Conservation (phyloP, 306 rosid species). For the Medicago ruthenica region DNA sequence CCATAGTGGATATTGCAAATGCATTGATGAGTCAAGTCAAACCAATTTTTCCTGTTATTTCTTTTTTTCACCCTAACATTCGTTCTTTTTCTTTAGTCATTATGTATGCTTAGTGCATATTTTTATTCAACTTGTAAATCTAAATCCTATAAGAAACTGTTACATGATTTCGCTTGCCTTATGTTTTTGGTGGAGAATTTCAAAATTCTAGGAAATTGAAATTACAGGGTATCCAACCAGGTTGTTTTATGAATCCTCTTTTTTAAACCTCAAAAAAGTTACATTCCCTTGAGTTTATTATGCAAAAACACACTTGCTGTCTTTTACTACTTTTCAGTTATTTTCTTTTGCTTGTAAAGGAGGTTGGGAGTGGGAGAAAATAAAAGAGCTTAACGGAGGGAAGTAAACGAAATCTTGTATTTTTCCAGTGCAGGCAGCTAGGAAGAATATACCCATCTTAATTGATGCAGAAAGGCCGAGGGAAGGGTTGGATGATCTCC, state of each 20-base stretch:
- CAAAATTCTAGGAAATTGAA: too few species aligned
- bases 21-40: too few species aligned
- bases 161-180: too few species aligned
- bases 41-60: too few species aligned
- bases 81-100: too few species aligned
- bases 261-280: not conserved
- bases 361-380: slow-evolving; percentile 24
- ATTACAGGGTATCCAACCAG: not conserved
- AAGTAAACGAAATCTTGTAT: slow-evolving; percentile 49
- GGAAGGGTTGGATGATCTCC: slow-evolving; percentile 92
- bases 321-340: not conserved
- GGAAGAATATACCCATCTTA: slow-evolving; percentile 74
- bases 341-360: slow-evolving; percentile 36
- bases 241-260: not conserved
- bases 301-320: not conserved
- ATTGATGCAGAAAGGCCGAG: slow-evolving; percentile 86
- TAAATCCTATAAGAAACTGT: too few species aligned
- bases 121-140: too few species aligned
- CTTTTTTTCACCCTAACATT: too few species aligned
- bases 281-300: not conserved
- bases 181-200: too few species aligned
- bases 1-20: too few species aligned
- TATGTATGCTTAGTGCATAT: too few species aligned
- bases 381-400: slow-evolving; percentile 29
- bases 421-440: slow-evolving; percentile 76